phyloP scores from a whole-genome alignment of 163 green algal species.

The Volvox carteri region DNA sequence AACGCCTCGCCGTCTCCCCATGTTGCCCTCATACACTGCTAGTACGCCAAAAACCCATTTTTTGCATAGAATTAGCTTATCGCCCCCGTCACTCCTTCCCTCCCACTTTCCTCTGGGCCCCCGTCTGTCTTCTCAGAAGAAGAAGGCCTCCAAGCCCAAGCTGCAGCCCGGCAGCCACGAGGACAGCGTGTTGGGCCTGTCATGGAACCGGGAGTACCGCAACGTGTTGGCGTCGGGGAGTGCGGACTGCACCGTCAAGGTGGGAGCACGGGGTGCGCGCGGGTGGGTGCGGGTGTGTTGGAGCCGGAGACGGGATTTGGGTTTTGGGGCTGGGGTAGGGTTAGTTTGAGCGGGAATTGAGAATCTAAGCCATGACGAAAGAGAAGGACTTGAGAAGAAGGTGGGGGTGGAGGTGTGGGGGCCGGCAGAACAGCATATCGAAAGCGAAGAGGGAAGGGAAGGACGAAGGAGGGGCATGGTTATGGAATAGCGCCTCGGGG shows the following conservation, averaged over 20 bases:
- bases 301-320: background rate
- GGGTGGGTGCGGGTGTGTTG: background rate
- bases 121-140: slow-evolving; percentile 57
- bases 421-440: background rate
- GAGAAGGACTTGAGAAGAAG: background rate
- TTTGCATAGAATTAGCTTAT: too few species aligned
- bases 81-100: too few species aligned
- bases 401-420: too few species aligned
- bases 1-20: too few species aligned
- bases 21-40: too few species aligned
- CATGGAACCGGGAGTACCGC: slow-evolving; percentile 91
- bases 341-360: too few species aligned
- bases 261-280: slow-evolving; percentile 68
- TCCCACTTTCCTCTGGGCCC: too few species aligned
- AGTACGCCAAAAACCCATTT: too few species aligned
- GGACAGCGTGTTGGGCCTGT: slow-evolving; percentile 91
- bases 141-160: slow-evolving; percentile 65
- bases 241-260: slow-evolving; percentile 90
- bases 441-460: background rate
- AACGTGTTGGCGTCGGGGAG: slow-evolving; percentile 94
- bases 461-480: too few species aligned
- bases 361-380: too few species aligned
- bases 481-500: too few species aligned
- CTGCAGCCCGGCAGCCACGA: slow-evolving; percentile 87
- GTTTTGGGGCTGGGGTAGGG: background rate